phyloP scores from a whole-genome alignment of 192 early-diverging fungal species.

The Anaeromyces robustus region DNA sequence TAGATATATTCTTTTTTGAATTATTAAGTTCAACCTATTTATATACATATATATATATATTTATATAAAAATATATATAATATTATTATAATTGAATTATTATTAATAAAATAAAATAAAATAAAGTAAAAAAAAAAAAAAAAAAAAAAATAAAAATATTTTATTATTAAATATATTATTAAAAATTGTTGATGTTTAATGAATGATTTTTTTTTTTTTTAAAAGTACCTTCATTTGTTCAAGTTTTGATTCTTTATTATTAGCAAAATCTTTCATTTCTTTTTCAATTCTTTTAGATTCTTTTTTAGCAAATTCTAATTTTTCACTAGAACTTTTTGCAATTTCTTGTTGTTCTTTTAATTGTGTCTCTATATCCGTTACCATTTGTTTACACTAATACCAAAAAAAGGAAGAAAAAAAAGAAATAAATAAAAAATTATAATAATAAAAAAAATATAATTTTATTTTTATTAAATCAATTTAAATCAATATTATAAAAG shows the following conservation, averaged over 20 bases:
- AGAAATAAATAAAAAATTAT: neutral
- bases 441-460: neutral
- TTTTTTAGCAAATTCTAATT: neutral
- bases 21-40: neutral
- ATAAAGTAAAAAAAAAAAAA: no score
- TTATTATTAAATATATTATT: no score
- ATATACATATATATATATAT: neutral
- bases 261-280: conserved; percentile 82
- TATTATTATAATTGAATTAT: neutral
- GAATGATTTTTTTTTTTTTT: no score
- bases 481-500: no score
- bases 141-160: no score
- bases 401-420: neutral
- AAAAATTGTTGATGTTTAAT: no score
- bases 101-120: no score
- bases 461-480: no score
- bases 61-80: neutral
- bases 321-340: neutral
- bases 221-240: conserved; percentile 57
- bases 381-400: neutral
- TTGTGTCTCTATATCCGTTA: neutral
- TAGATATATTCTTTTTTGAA: neutral
- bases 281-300: conserved; percentile 17
- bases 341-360: neutral
- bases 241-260: conserved; percentile 76